Percentiles rank a stretch among this genome's conserved stretches.
Evolutionary conservation across 169 alveolate genomes (phyloP).

Genomic region (Babesia ovata): DNA sequence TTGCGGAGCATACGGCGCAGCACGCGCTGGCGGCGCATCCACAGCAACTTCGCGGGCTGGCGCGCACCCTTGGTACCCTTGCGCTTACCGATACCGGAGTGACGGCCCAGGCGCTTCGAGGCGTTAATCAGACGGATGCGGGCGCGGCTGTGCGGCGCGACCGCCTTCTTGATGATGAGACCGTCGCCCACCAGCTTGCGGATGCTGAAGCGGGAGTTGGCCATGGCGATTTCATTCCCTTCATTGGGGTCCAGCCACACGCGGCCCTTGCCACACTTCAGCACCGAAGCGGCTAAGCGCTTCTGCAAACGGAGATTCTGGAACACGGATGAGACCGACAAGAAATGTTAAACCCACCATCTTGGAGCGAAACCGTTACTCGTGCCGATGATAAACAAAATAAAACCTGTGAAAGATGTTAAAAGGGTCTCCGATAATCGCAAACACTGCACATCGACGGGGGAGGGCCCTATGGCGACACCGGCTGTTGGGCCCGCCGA

Average conservation of each 20-base stretch:
- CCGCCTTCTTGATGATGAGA: slow-evolving; percentile 94
- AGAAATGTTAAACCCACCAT: slow-evolving; percentile 16
- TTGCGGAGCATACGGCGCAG: slow-evolving; percentile 95
- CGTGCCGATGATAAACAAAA: neutral
- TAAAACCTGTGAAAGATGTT: neutral
- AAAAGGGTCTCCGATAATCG: neutral
- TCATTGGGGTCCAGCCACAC: slow-evolving; percentile 99
- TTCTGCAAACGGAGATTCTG: slow-evolving; percentile 92
- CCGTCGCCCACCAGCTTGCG: slow-evolving; percentile 96
- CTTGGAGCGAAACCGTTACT: slow-evolving; percentile 2
- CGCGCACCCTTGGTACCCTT: slow-evolving; percentile 97
- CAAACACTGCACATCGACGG: slow-evolving; percentile 11
- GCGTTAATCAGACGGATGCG: slow-evolving; percentile 90
- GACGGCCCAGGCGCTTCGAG: slow-evolving; percentile 97
- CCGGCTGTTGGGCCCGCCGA: slow-evolving; percentile 13
- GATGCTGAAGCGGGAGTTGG: slow-evolving; percentile 95
- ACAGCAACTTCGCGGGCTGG: slow-evolving; percentile 94
- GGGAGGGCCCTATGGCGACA: neutral
- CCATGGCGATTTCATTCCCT: slow-evolving; percentile 94
- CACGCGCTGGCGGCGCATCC: slow-evolving; percentile 99
- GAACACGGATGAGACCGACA: neutral
- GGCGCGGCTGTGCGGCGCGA: slow-evolving; percentile 94
- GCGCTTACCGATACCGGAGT: slow-evolving; percentile 97
- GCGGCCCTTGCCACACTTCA: slow-evolving; percentile 95
- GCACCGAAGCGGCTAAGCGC: slow-evolving; percentile 96